phyloP scores from a whole-genome alignment of 2,329 filamentous ascomycete genomes.

The Aspergillus caelatus region DNA sequence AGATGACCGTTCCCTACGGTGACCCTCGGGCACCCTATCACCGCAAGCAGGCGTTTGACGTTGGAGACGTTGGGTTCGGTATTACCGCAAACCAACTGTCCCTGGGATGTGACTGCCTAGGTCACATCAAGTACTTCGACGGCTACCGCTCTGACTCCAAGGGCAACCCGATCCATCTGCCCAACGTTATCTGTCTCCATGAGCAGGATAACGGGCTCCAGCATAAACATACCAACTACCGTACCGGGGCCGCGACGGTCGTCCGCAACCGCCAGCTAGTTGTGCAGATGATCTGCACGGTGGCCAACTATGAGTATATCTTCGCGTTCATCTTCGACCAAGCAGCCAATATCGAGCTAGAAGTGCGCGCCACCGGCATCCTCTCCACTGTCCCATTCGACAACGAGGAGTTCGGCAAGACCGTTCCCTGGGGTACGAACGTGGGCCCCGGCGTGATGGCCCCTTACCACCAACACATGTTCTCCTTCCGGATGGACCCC shows the following conservation, averaged over 20 bases:
- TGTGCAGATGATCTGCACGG: constrained; percentile 70
- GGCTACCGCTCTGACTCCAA: constrained; percentile 62
- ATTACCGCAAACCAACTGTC: constrained; percentile 70
- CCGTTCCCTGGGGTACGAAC: constrained; percentile 68
- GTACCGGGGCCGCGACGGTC: constrained; percentile 65
- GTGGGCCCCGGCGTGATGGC: constrained; percentile 71
- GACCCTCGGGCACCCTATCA: constrained; percentile 70
- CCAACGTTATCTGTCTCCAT: constrained; percentile 71
- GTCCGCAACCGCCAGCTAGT: constrained; percentile 67
- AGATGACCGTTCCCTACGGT: constrained; percentile 62
- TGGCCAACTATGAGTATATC: constrained; percentile 75
- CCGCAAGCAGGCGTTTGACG: constrained; percentile 71
- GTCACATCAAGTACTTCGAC: constrained; percentile 69
- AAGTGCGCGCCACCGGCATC: constrained; percentile 70
- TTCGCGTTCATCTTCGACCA: constrained; percentile 73
- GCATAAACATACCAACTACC: constrained; percentile 74
- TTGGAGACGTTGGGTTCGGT: constrained; percentile 68
- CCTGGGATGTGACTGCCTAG: constrained; percentile 71
- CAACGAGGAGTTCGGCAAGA: constrained; percentile 55
- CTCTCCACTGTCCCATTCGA: constrained; percentile 71
- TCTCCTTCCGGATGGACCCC: constrained; percentile 66
- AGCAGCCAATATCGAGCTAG: constrained; percentile 67
- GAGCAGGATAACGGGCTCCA: constrained; percentile 71
- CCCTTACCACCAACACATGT: constrained; percentile 75
- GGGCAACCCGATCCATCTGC: constrained; percentile 60